Conservation (phyloP, 805 yeast genomes). For the Suhomyces canberraensis region DNA sequence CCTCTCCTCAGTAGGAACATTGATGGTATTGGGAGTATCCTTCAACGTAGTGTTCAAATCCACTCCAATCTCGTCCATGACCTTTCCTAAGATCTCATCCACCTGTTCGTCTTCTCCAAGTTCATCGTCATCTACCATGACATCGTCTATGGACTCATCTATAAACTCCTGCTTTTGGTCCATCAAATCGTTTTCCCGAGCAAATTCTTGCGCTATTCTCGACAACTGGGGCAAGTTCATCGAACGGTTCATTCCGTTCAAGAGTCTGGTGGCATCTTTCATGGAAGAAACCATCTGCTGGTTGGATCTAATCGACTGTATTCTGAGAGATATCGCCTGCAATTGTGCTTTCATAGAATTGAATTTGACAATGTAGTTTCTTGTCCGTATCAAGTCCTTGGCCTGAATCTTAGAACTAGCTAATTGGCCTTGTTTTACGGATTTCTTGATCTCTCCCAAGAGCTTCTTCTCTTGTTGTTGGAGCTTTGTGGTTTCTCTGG, state of each 20-base stretch:
- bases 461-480: conserved; percentile 92
- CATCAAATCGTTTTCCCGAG: conserved; percentile 91
- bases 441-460: conserved; percentile 78
- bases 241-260: conserved; percentile 82
- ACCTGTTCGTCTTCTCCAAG: conserved; percentile 85
- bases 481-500: conserved; percentile 79
- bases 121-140: conserved; percentile 74
- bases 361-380: conserved; percentile 79
- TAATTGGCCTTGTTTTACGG: conserved; percentile 87
- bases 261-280: conserved; percentile 85
- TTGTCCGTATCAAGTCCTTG: conserved; percentile 87
- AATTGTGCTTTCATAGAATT: conserved; percentile 91
- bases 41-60: conserved; percentile 57
- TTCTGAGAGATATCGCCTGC: conserved; percentile 88
- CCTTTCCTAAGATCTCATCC: conserved; percentile 87
- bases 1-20: conserved; percentile 36
- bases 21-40: conserved; percentile 41
- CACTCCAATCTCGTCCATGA: conserved; percentile 93
- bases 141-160: conserved; percentile 97
- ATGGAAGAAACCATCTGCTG: conserved; percentile 94
- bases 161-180: conserved; percentile 98
- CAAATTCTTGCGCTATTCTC: conserved; percentile 91
- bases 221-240: conserved; percentile 91
- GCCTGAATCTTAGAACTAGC: conserved; percentile 93
- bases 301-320: conserved; percentile 88